A percentile compares a stretch with the other conserved stretches of the same genome.
Conservation (phyloP, 768 basidiomycete genomes). For the Boletus sp. region DNA sequence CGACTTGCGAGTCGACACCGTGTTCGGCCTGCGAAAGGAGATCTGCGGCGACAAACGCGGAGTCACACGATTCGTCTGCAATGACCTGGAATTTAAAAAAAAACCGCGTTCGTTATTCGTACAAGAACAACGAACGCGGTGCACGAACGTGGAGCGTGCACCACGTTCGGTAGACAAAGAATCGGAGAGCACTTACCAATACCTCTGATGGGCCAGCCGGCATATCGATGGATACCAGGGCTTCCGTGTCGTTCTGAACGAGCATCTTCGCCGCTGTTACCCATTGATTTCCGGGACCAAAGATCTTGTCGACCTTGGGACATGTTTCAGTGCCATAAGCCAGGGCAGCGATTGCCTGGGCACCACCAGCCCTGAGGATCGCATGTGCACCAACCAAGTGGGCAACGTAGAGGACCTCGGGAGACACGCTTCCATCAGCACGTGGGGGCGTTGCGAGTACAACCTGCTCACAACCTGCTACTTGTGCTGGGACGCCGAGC, state of each 20-base stretch:
- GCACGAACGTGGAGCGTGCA: constrained; percentile 53
- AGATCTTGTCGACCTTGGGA: constrained; percentile 98
- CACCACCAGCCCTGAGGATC: constrained; percentile 92
- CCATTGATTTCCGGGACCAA: constrained; percentile 99
- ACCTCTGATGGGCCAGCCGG: constrained; percentile 98
- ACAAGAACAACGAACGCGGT: constrained; percentile 40
- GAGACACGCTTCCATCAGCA: constrained; percentile 87
- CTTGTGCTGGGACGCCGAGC: constrained; percentile 97
- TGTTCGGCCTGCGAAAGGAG: constrained; percentile 98
- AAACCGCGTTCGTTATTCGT: constrained; percentile 30
- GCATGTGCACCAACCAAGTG: constrained; percentile 85
- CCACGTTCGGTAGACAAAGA: constrained; percentile 50
- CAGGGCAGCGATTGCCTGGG: constrained; percentile 92
- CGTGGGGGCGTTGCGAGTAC: constrained; percentile 96
- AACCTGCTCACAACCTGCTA: constrained; percentile 89
- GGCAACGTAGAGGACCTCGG: constrained; percentile 97
- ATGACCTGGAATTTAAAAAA: constrained; percentile 67
- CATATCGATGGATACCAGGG: constrained; percentile 97
- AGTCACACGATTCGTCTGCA: constrained; percentile 81
- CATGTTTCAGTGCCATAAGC: constrained; percentile 95
- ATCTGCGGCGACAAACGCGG: constrained; percentile 93
- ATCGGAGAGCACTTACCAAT: constrained; percentile 49
- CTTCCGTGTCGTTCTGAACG: constrained; percentile 97
- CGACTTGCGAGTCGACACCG: constrained; percentile 96
- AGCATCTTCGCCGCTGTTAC: constrained; percentile 99